Evolutionary conservation across 345 rosid species (phyloP).

Genomic region (Hypericum androsaemum): DNA sequence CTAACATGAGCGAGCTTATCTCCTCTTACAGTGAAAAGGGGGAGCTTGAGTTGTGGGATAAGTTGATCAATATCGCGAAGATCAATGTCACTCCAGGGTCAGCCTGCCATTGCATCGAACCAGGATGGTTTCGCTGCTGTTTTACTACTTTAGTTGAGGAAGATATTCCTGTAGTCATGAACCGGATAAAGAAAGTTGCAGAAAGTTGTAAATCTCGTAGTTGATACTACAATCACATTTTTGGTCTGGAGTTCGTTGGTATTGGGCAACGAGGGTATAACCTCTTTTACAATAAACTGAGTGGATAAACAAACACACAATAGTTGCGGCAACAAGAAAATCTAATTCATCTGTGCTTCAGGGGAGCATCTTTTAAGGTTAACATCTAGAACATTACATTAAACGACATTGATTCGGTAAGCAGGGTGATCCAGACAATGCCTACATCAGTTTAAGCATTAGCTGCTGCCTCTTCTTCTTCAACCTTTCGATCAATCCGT

Average conservation of each 20-base stretch:
- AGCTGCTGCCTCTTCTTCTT: constrained; percentile 41
- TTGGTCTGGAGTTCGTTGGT: not conserved
- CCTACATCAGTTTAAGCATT: constrained; percentile 38
- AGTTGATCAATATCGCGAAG: constrained; percentile 60
- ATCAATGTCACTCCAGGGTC: constrained; percentile 83
- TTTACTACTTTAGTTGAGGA: constrained; percentile 52
- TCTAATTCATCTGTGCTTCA: not conserved
- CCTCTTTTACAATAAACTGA: not conserved
- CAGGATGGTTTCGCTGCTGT: constrained; percentile 95
- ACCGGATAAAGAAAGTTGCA: constrained; percentile 41
- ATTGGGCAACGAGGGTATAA: not conserved
- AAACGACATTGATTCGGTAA: not conserved
- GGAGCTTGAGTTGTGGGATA: constrained; percentile 71
- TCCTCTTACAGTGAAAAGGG: constrained; percentile 73
- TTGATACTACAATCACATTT: constrained; percentile 12
- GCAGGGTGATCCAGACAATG: constrained; percentile 1
- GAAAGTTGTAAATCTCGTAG: constrained; percentile 34
- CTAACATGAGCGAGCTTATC: constrained; percentile 64
- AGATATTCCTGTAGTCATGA: constrained; percentile 55
- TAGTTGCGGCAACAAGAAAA: constrained; percentile 2
- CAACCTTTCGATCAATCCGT: constrained; percentile 41
- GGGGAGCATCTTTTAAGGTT: constrained; percentile 1
- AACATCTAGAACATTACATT: not conserved
- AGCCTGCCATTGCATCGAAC: constrained; percentile 87
- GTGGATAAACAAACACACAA: not conserved